These are phyloP conservation scores for Davidsoniella australis DNA, from an alignment of 2,329 filamentous ascomycete species.

Conservation along the genomic window DNA sequence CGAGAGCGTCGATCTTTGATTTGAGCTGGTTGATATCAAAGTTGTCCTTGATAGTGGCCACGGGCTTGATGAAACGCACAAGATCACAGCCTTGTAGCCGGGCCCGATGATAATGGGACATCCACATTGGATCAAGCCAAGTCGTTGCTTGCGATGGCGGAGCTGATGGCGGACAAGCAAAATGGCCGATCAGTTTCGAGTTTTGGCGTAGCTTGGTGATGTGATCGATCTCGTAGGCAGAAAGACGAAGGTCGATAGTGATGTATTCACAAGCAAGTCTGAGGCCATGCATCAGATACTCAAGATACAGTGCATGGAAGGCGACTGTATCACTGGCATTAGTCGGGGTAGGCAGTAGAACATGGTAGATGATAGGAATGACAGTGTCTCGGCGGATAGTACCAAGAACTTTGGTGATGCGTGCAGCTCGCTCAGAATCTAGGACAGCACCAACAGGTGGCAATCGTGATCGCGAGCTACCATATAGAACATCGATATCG, in stretches of 20 bases:
- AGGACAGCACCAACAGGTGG: conserved; percentile 12
- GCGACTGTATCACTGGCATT: conserved; percentile 12
- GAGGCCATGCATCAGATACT: conserved; percentile 41
- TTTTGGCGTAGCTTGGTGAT: conserved; percentile 34
- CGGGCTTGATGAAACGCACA: conserved; percentile 42
- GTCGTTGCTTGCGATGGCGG: conserved; percentile 15
- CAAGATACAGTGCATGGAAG: conserved; percentile 28
- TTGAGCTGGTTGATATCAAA: conserved; percentile 40
- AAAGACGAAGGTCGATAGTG: conserved; percentile 42
- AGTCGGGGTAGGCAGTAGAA: conserved; percentile 21
- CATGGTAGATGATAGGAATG: conserved; percentile 38
- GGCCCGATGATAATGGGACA: conserved; percentile 40
- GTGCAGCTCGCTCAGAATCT: conserved; percentile 23
- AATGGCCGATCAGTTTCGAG: conserved; percentile 45
- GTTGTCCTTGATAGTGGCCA: conserved; percentile 42
- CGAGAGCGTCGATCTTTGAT: conserved; percentile 27
- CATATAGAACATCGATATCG: conserved; percentile 9
- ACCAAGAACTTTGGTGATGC: conserved; percentile 41
- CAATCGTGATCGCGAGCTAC: conserved; percentile 4
- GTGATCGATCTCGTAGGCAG: conserved; percentile 30
- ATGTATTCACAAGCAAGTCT: conserved; percentile 46
- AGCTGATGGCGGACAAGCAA: conserved; percentile 18
- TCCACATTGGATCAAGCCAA: conserved; percentile 41
- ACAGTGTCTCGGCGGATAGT: conserved; percentile 46
- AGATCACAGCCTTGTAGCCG: conserved; percentile 41